phyloP scores from a whole-genome alignment of 352 stramenopile species.

The Phytophthora chlamydospora region DNA sequence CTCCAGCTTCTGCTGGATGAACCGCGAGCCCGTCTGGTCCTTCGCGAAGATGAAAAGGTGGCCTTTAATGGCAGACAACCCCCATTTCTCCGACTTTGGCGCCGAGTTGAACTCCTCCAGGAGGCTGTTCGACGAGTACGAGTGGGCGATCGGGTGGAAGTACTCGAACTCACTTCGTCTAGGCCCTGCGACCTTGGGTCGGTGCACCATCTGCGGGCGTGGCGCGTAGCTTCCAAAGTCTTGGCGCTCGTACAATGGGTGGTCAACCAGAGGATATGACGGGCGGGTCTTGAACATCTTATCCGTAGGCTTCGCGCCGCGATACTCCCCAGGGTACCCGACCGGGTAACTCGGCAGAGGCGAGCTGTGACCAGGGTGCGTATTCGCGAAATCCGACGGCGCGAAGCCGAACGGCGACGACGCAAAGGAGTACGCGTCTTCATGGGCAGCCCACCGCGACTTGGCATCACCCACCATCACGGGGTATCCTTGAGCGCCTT shows the following conservation, averaged over 20 bases:
- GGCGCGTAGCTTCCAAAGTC: conserved; percentile 30
- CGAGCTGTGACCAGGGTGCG: conserved; percentile 20
- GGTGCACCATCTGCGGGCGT: conserved; percentile 37
- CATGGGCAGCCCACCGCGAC: conserved; percentile 26
- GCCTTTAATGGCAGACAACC: conserved; percentile 78
- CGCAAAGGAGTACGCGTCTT: conserved; percentile 29
- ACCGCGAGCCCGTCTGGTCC: conserved; percentile 85
- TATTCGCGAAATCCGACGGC: conserved; percentile 32
- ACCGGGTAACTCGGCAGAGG: conserved; percentile 18
- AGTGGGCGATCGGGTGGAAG: conserved; percentile 64
- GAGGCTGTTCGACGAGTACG: conserved; percentile 73
- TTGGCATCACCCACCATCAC: conserved; percentile 31
- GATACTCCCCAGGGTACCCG: conserved; percentile 30
- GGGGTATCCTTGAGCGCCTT: conserved; percentile 30
- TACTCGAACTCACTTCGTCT: conserved; percentile 44
- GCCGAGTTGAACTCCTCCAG: conserved; percentile 83
- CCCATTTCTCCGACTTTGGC: conserved; percentile 82
- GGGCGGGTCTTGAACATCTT: conserved; percentile 33
- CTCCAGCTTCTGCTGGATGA: conserved; percentile 91
- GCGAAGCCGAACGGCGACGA: conserved; percentile 32
- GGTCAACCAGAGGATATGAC: conserved; percentile 31
- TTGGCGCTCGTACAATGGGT: conserved; percentile 31
- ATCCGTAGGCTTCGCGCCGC: conserved; percentile 23
- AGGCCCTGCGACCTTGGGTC: conserved; percentile 34
- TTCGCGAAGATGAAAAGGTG: conserved; percentile 88